phyloP scores from a whole-genome alignment of 2,329 filamentous ascomycete genomes.

The Aspergillus hortae region DNA sequence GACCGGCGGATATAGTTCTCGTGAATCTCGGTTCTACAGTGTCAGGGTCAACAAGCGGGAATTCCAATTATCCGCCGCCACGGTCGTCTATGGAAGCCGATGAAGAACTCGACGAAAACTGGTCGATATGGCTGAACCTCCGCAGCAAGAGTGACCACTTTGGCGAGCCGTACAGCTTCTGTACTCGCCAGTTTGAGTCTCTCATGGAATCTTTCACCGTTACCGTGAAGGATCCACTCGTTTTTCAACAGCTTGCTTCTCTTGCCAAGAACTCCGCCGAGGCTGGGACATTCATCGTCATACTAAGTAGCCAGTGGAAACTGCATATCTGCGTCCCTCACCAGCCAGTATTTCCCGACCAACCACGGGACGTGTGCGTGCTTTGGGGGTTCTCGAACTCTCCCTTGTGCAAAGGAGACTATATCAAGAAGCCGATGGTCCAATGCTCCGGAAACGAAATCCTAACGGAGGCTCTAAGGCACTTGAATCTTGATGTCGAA shows the following conservation, averaged over 20 bases:
- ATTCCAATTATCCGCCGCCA: neutral
- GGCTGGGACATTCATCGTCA: neutral
- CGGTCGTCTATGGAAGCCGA: slow-evolving; percentile 12
- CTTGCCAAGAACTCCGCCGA: neutral
- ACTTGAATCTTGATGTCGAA: neutral
- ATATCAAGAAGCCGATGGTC: neutral
- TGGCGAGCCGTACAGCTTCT: slow-evolving; percentile 21
- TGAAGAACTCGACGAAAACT: slow-evolving; percentile 32
- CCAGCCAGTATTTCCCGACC: neutral
- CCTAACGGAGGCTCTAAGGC: neutral
- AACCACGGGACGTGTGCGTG: neutral
- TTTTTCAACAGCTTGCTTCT: neutral
- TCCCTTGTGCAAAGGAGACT: neutral
- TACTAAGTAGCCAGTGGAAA: neutral
- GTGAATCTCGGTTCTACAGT: neutral
- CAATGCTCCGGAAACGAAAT: neutral
- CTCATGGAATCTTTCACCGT: neutral
- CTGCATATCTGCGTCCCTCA: neutral
- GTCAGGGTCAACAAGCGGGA: neutral
- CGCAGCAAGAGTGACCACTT: slow-evolving; percentile 28
- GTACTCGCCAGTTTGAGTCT: neutral
- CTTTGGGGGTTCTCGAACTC: neutral
- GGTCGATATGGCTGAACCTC: slow-evolving; percentile 38
- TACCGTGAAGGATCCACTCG: neutral
- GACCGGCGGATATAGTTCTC: neutral